Percentiles rank a stretch among this genome's conserved stretches.
Evolutionary conservation across 2,329 filamentous ascomycete species (phyloP).

Genomic region (Cladorrhinum sp.): DNA sequence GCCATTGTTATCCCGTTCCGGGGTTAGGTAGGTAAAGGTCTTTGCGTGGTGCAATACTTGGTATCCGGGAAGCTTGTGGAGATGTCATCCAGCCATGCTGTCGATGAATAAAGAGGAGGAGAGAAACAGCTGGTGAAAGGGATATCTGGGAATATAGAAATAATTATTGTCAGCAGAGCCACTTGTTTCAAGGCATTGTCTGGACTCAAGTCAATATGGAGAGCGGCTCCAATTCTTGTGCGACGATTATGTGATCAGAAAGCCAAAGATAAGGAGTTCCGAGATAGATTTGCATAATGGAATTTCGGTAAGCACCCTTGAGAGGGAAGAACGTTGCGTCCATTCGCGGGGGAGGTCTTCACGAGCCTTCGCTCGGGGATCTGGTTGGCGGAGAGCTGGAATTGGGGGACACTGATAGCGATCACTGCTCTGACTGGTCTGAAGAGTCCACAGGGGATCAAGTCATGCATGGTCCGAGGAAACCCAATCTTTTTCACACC

Average conservation of each 20-base stretch:
- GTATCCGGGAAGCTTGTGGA: not conserved
- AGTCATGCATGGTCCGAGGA: not conserved
- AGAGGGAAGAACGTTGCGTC: not conserved
- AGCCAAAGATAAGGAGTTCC: constrained; percentile 1
- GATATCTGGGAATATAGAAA: not conserved
- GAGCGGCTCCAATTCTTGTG: not conserved
- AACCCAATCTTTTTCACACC: not conserved
- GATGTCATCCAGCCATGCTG: not conserved
- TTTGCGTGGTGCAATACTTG: not conserved
- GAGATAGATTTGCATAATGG: constrained; percentile 12
- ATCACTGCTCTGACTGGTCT: constrained; percentile 1
- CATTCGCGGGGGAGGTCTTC: not conserved
- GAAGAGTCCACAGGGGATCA: not conserved
- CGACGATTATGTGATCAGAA: not conserved
- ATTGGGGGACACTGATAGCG: not conserved
- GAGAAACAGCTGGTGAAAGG: not conserved
- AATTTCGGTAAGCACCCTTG: not conserved
- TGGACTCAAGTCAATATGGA: not conserved
- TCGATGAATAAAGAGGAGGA: not conserved
- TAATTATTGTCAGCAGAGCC: not conserved
- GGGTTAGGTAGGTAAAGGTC: not conserved
- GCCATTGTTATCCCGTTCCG: not conserved
- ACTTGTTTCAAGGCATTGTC: not conserved
- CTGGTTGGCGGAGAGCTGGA: not conserved
- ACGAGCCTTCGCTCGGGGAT: not conserved